Conservation (phyloP, 192 early-diverging fungal species). For the Coemansia javaensis region DNA sequence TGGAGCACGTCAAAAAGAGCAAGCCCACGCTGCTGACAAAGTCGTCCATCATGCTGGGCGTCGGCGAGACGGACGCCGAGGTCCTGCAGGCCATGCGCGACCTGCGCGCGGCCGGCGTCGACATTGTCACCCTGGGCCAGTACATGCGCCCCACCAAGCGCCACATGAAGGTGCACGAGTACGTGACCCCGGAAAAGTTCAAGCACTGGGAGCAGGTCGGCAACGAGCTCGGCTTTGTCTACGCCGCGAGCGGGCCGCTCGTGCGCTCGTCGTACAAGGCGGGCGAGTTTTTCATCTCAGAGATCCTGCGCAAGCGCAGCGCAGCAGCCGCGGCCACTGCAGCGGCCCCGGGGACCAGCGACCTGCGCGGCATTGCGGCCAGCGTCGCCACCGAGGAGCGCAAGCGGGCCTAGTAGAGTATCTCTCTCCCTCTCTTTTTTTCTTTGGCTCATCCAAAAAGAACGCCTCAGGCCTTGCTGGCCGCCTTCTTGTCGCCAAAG, state of each 20-base stretch:
- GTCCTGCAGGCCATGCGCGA: conserved; percentile 82
- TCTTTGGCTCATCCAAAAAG: no score
- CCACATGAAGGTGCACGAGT: conserved; percentile 96
- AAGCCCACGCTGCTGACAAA: conserved; percentile 86
- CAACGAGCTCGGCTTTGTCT: conserved; percentile 83
- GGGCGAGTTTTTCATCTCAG: conserved; percentile 94
- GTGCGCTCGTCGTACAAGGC: conserved; percentile 96
- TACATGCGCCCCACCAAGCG: conserved; percentile 99
- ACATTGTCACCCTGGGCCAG: conserved; percentile 96
- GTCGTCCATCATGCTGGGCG: conserved; percentile 96
- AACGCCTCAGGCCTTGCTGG: no score
- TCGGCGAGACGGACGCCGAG: conserved; percentile 93
- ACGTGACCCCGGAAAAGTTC: conserved; percentile 89
- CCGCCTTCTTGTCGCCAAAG: conserved; percentile 33
- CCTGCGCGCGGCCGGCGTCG: conserved; percentile 74
- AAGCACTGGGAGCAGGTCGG: conserved; percentile 79
- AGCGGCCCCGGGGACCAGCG: not conserved
- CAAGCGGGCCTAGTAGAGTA: conserved; percentile 2
- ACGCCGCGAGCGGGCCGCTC: conserved; percentile 92
- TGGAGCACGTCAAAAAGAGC: conserved; percentile 80
- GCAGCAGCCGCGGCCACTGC: conserved; percentile 19
- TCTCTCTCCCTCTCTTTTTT: not conserved
- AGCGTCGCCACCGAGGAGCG: conserved; percentile 34
- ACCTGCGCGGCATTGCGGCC: conserved; percentile 37
- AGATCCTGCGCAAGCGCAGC: conserved; percentile 60